phyloP scores from a whole-genome alignment of 129 eudicot genomes.

The Sambucus nigra region DNA sequence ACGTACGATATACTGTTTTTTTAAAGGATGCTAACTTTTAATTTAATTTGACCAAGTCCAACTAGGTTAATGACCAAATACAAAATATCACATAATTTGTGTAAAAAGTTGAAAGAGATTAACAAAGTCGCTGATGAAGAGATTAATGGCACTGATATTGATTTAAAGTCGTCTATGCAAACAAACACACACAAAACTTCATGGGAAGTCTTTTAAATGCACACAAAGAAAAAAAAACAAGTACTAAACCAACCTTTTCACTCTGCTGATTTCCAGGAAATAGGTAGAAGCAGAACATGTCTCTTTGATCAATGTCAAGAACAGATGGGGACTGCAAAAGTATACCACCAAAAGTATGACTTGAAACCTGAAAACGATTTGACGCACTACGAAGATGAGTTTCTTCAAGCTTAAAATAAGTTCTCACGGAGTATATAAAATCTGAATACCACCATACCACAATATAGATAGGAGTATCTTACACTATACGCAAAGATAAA shows the following conservation, averaged over 20 bases:
- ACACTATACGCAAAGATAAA: slow-evolving; percentile 53
- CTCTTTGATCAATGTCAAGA: slow-evolving; percentile 50
- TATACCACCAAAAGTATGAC: slow-evolving; percentile 40
- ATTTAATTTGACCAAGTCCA: too few relatives aligned
- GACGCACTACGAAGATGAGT: slow-evolving; percentile 7
- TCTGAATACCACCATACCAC: too few relatives aligned
- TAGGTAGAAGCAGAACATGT: slow-evolving; percentile 58
- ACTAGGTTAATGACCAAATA: too few relatives aligned
- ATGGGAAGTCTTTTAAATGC: background rate
- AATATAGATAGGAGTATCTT: slow-evolving; percentile 22
- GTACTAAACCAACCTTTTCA: slow-evolving; percentile 40
- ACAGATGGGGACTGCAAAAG: slow-evolving; percentile 57
- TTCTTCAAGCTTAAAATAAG: background rate
- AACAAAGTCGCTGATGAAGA: too few relatives aligned
- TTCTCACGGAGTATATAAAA: slow-evolving; percentile 7
- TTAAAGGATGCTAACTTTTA: too few relatives aligned
- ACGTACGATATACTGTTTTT: too few relatives aligned
- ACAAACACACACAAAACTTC: background rate
- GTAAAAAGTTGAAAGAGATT: too few relatives aligned
- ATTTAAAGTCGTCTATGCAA: too few relatives aligned
- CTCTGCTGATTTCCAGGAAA: slow-evolving; percentile 47
- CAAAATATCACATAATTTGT: too few relatives aligned
- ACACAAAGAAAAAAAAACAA: background rate
- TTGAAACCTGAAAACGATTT: slow-evolving; percentile 36
- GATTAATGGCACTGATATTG: too few relatives aligned